Conservation (phyloP, 2,329 filamentous ascomycete genomes). For the Hortaea werneckii region DNA sequence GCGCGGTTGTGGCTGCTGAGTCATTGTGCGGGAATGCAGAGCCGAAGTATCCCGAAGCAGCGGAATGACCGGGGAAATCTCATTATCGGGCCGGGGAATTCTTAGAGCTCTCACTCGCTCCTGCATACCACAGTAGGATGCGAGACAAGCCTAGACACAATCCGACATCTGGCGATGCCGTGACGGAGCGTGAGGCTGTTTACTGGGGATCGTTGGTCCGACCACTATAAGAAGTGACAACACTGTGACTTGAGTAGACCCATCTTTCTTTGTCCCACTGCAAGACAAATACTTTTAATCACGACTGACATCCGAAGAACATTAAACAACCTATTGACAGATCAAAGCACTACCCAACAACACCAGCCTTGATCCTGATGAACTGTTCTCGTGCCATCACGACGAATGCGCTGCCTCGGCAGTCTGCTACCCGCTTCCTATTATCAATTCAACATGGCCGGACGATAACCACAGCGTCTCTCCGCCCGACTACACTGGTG, state of each 20-base stretch:
- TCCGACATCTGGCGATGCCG: too few species aligned
- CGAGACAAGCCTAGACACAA: too few species aligned
- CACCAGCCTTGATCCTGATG: conserved; percentile 8
- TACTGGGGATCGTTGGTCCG: not conserved
- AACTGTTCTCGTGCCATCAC: conserved; percentile 16
- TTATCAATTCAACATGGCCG: conserved; percentile 25
- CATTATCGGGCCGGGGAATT: too few species aligned
- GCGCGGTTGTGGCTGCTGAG: too few species aligned
- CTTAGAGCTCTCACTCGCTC: too few species aligned
- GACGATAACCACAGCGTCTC: conserved; percentile 13
- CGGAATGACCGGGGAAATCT: too few species aligned
- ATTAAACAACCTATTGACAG: not conserved
- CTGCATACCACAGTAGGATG: too few species aligned
- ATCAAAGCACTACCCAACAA: too few species aligned
- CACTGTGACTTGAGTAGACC: not conserved
- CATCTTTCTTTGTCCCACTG: not conserved
- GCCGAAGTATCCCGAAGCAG: too few species aligned
- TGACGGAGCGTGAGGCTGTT: too few species aligned
- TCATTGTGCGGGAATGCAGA: too few species aligned
- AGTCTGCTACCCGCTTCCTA: conserved; percentile 28
- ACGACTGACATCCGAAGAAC: not conserved
- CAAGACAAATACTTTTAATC: not conserved
- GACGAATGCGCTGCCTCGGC: conserved; percentile 24
- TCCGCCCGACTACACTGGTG: conserved; percentile 25
- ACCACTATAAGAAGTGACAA: not conserved